Percentiles rank a stretch among this genome's conserved stretches.
These are phyloP conservation scores for Carex arenaria DNA, from an alignment of 202 grass and related monocot genomes.

Conservation along the genomic window DNA sequence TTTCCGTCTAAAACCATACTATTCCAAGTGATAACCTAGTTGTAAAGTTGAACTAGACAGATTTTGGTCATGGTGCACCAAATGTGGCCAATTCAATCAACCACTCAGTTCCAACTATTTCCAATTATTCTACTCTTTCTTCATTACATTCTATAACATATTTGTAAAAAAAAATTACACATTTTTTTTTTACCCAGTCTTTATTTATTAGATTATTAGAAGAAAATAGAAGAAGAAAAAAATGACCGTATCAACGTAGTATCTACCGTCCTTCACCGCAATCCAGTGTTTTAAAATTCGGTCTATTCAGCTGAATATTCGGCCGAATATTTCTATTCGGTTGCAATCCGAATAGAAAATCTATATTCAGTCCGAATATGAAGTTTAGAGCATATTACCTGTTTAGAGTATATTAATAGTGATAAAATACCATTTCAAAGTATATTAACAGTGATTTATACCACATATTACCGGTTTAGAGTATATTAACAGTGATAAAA, in stretches of 20 bases:
- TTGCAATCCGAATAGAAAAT: no score
- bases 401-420: no score
- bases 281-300: background rate
- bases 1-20: background rate
- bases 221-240: background rate
- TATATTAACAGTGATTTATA: no score
- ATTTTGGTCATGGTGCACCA: background rate
- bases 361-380: no score
- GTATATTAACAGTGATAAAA: no score
- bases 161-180: background rate
- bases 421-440: no score
- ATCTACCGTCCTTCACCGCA: background rate
- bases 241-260: background rate
- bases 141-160: background rate
- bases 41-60: constrained; percentile 26
- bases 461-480: no score
- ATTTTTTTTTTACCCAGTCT: background rate
- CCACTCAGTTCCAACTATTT: background rate
- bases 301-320: no score
- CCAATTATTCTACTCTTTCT: background rate
- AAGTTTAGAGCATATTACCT: no score
- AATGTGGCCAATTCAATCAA: constrained; percentile 13
- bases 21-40: constrained; percentile 1
- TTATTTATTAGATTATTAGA: background rate
- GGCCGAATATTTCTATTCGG: no score